A percentile compares a stretch with the other conserved stretches of the same genome.
Evolutionary conservation across 495 filamentous ascomycete genomes (phyloP).

Genomic region (Gamarada debralockiae): DNA sequence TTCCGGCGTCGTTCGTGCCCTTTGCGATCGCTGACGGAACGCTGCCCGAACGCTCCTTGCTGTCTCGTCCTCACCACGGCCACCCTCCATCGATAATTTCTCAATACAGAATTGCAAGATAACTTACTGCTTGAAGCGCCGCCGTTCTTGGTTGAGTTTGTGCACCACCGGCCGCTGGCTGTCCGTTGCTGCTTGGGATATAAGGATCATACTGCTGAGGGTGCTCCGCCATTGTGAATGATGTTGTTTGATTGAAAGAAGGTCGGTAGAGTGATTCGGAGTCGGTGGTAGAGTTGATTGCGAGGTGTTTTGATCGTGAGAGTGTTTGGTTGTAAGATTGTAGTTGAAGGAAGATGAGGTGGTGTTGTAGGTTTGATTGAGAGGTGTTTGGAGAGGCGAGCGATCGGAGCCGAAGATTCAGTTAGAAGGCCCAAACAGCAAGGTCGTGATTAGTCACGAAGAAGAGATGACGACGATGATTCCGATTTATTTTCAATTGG

Average conservation of each 20-base stretch:
- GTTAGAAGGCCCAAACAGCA: too few relatives aligned
- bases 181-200: conserved; percentile 14
- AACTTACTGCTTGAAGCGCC: conserved; percentile 29
- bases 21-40: not conserved
- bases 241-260: not conserved
- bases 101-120: not conserved
- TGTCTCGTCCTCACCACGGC: not conserved
- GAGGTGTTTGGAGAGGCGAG: not conserved
- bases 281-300: not conserved
- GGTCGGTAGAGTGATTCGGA: not conserved
- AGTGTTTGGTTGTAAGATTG: not conserved
- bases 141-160: conserved; percentile 20
- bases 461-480: too few relatives aligned
- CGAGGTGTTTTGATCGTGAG: not conserved
- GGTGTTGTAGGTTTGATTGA: not conserved
- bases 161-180: conserved; percentile 16
- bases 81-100: not conserved
- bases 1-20: not conserved
- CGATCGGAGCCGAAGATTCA: too few relatives aligned
- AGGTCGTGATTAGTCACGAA: too few relatives aligned
- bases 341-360: not conserved
- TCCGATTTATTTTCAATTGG: too few relatives aligned
- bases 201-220: conserved; percentile 25
- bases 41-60: not conserved
- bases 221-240: not conserved